Conservation (phyloP, 2,329 filamentous ascomycete species). For the Cladorrhinum sp. region DNA sequence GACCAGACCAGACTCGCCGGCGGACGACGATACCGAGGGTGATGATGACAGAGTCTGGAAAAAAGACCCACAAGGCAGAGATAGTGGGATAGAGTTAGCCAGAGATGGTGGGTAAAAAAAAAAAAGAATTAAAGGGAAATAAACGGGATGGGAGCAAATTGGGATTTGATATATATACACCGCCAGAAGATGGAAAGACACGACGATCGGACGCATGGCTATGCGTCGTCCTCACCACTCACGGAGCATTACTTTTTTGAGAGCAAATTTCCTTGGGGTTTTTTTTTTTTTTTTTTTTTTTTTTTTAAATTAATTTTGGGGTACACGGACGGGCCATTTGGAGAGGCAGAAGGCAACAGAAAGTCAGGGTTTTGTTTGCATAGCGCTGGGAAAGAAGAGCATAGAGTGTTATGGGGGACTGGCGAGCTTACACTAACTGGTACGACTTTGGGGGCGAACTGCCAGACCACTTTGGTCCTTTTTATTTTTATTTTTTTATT, state of each 20-base stretch:
- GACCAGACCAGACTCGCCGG: constrained; percentile 24
- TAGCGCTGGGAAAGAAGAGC: background rate
- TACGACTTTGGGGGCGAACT: background rate
- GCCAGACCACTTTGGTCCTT: no score
- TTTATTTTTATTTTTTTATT: no score
- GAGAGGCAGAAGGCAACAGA: background rate
- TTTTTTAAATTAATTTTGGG: constrained; percentile 5
- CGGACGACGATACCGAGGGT: background rate
- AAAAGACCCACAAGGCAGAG: constrained; percentile 46
- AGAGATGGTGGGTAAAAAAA: constrained; percentile 35
- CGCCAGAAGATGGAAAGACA: background rate
- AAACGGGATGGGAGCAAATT: background rate
- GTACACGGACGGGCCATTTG: background rate
- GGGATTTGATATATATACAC: background rate
- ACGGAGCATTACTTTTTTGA: no score
- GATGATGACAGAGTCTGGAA: constrained; percentile 32
- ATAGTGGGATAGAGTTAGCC: constrained; percentile 51
- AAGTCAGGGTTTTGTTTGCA: background rate
- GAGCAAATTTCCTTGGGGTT: background rate
- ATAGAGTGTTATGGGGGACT: background rate
- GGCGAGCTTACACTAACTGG: background rate
- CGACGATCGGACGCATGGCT: background rate
- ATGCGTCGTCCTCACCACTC: constrained; percentile 24
- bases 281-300: constrained; percentile 12
- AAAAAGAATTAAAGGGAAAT: background rate